Conservation (phyloP, 1,139 yeast genomes). For the Debaryomyces sp. region DNA sequence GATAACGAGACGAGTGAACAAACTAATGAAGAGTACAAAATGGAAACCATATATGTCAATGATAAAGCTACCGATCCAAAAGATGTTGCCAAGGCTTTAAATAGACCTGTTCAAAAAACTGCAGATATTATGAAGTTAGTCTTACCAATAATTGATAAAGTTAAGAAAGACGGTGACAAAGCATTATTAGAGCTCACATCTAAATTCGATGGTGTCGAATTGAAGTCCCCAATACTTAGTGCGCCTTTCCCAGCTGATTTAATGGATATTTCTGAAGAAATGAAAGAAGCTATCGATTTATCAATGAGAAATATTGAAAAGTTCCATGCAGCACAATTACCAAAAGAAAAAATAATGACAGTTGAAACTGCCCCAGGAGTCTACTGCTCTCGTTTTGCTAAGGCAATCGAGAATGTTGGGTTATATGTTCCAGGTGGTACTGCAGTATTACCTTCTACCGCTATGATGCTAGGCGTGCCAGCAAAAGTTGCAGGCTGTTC, state of each 20-base stretch:
- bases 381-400: conserved; percentile 87
- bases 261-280: conserved; percentile 76
- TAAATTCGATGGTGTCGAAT: conserved; percentile 83
- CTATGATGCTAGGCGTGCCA: conserved; percentile 98
- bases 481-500: conserved; percentile 98
- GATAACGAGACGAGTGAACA: conserved; percentile 15
- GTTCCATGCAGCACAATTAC: conserved; percentile 92
- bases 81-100: conserved; percentile 58
- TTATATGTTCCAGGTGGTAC: conserved; percentile 98
- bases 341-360: conserved; percentile 64
- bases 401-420: conserved; percentile 94
- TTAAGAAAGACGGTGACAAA: conserved; percentile 75
- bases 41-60: conserved; percentile 61
- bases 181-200: conserved; percentile 86
- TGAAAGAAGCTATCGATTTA: conserved; percentile 83
- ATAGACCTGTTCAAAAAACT: conserved; percentile 90
- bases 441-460: conserved; percentile 96
- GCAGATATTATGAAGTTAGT: conserved; percentile 91
- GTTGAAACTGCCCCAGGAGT: conserved; percentile 97
- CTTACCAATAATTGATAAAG: conserved; percentile 82
- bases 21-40: conserved; percentile 47
- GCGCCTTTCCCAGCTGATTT: conserved; percentile 86
- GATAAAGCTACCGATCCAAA: conserved; percentile 41
- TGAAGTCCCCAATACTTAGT: conserved; percentile 68
- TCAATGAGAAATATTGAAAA: conserved; percentile 86